Conservation (phyloP, 2,329 filamentous ascomycete species). For the Neofusicoccum kwambonambiense region DNA sequence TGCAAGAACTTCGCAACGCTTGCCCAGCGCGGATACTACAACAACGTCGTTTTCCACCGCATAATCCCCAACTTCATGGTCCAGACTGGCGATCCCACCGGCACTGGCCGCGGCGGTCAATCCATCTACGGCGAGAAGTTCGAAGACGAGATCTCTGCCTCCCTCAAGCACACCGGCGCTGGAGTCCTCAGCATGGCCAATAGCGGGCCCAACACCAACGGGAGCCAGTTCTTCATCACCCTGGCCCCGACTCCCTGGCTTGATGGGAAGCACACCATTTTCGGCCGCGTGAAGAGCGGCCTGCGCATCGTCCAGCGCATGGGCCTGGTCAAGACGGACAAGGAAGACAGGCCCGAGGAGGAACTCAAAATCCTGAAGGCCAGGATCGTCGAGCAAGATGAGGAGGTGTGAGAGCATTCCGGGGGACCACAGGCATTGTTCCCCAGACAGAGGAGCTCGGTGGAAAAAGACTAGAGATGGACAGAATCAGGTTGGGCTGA, state of each 20-base stretch:
- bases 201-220: constrained; percentile 87
- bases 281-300: constrained; percentile 82
- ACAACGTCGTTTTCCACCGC: constrained; percentile 83
- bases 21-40: constrained; percentile 81
- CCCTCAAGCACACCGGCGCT: constrained; percentile 86
- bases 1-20: constrained; percentile 87
- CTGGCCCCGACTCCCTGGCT: constrained; percentile 93
- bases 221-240: constrained; percentile 94
- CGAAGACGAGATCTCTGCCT: constrained; percentile 79
- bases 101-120: constrained; percentile 82
- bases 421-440: neutral
- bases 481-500: neutral
- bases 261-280: constrained; percentile 96
- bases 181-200: constrained; percentile 98
- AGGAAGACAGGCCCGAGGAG: constrained; percentile 76
- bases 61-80: constrained; percentile 97
- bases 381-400: constrained; percentile 62
- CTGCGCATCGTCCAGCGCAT: constrained; percentile 83
- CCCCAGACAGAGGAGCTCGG: neutral
- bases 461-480: too few species aligned
- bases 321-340: constrained; percentile 80
- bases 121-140: constrained; percentile 94
- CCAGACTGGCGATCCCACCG: constrained; percentile 90
- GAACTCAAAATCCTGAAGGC: constrained; percentile 79
- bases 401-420: constrained; percentile 20